These are phyloP conservation scores for Penicillium sp. DNA, from an alignment of 2,329 filamentous ascomycete species.

Conservation along the genomic window DNA sequence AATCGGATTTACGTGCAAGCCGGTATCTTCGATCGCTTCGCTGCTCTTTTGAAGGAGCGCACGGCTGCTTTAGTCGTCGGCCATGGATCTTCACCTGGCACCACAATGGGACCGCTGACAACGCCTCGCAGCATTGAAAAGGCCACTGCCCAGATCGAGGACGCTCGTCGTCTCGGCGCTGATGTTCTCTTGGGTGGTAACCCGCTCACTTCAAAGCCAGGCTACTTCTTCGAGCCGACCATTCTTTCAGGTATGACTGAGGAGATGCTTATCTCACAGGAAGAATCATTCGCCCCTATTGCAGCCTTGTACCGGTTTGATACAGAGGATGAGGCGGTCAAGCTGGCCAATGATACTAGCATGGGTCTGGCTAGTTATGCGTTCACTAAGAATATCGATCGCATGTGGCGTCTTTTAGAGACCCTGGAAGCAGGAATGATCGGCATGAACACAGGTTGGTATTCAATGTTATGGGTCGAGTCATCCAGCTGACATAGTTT, in stretches of 20 bases:
- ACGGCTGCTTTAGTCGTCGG: conserved; percentile 58
- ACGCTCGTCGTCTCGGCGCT: conserved; percentile 65
- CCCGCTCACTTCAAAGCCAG: conserved; percentile 51
- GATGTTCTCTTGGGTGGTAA: conserved; percentile 63
- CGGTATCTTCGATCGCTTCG: conserved; percentile 54
- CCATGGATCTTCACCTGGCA: conserved; percentile 57
- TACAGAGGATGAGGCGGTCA: conserved; percentile 64
- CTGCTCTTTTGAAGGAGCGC: conserved; percentile 55
- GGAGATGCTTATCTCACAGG: conserved; percentile 59
- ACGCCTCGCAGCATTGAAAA: conserved; percentile 59
- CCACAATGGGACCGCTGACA: conserved; percentile 63
- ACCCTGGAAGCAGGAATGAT: conserved; percentile 71
- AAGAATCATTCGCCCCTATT: conserved; percentile 68
- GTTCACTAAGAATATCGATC: conserved; percentile 68
- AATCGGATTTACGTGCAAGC: conserved; percentile 49
- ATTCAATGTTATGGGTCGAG: not conserved
- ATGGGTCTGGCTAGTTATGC: conserved; percentile 69
- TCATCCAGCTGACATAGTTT: not conserved
- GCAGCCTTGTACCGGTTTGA: conserved; percentile 66
- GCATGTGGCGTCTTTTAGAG: conserved; percentile 66
- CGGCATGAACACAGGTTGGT: conserved; percentile 61
- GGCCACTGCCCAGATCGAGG: conserved; percentile 60
- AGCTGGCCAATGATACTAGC: conserved; percentile 61
- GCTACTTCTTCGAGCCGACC: conserved; percentile 71
- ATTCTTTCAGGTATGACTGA: conserved; percentile 61